Percentiles rank a stretch among this genome's conserved stretches.
phyloP scores from a whole-genome alignment of 2,329 filamentous ascomycete genomes.

The Aspergillus sojae region DNA sequence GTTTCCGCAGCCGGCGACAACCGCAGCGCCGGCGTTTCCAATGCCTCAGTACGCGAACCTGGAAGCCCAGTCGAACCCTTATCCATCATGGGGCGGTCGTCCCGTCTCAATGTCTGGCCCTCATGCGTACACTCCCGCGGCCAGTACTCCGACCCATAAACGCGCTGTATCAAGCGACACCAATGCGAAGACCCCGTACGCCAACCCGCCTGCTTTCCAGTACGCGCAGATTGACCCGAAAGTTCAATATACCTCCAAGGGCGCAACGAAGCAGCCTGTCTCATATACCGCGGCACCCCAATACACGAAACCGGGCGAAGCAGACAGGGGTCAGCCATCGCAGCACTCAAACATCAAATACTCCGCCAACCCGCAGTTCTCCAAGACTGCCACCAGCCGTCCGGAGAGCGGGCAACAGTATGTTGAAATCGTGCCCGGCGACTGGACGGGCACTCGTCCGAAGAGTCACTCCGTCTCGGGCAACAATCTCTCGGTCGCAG shows the following conservation, averaged over 20 bases:
- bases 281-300: constrained; percentile 30
- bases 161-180: constrained; percentile 33
- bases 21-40: constrained; percentile 26
- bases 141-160: constrained; percentile 31
- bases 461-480: constrained; percentile 42
- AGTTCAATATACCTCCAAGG: constrained; percentile 42
- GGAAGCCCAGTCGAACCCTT: constrained; percentile 22
- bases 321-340: constrained; percentile 9
- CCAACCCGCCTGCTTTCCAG: constrained; percentile 37
- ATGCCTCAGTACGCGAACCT: constrained; percentile 37
- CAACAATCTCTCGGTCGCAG: constrained; percentile 41
- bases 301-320: constrained; percentile 23
- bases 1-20: constrained; percentile 30
- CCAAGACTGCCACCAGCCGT: constrained; percentile 25
- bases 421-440: constrained; percentile 38
- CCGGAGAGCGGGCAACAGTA: constrained; percentile 32
- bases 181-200: constrained; percentile 28
- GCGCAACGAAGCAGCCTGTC: constrained; percentile 25
- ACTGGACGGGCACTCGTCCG: constrained; percentile 27
- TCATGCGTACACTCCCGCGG: constrained; percentile 15
- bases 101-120: constrained; percentile 16
- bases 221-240: constrained; percentile 45
- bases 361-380: constrained; percentile 22
- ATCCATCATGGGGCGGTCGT: constrained; percentile 22
- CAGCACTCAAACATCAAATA: constrained; percentile 16